Evolutionary conservation across 2,329 filamentous ascomycete species (phyloP), one percentile per base, ranked within the genome.

Genomic region (Neofusicoccum sp.): DNA sequence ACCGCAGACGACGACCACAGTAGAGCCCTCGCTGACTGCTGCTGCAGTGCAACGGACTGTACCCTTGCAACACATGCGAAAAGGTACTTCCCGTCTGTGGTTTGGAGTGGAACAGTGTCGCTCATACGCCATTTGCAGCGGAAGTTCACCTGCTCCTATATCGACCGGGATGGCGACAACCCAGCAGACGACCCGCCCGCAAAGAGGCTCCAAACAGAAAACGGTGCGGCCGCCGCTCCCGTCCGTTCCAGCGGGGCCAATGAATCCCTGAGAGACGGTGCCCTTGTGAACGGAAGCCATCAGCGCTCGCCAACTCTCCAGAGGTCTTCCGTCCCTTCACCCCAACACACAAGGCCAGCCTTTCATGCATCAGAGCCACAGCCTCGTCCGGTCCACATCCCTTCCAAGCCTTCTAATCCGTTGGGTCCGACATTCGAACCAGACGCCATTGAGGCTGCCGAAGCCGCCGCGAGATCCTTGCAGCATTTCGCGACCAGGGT

Each of bases 11-110:
- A 9, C 14, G 44, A 12, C 11, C 14, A 50, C 22, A 3, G 47
- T 12, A 31, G 54, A 61, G 12, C n/a, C 22, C n/a, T 54, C 22
- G 33, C 62, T 61, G 43, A 64, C 56, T 34, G 12, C 16, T 50
- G 31, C 36, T 41, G 54, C 66, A 88, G 85, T 88, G 85, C 73
- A 85, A 88, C 74, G 85, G 85, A 31, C 70, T 79, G 50, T 79
- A 77, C 58, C 85, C 85, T 41, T 89, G 86, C 73, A 81, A 80
- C 64, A 84, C 83, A 29, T 89, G 86, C 74, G 75, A 78, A 48
- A 87, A 85, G 75, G 81, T 84, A 71, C 76, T 70, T 22, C 71
- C 82, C 62, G 34, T 31, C 31, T 22, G 33, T 31, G 28, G 29
- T 43, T 5, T 6, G 41, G 34, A 6, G 56, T 22, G 39, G 44